phyloP scores from a whole-genome alignment of 2,329 filamentous ascomycete genomes.

The Didymella segeticola region DNA sequence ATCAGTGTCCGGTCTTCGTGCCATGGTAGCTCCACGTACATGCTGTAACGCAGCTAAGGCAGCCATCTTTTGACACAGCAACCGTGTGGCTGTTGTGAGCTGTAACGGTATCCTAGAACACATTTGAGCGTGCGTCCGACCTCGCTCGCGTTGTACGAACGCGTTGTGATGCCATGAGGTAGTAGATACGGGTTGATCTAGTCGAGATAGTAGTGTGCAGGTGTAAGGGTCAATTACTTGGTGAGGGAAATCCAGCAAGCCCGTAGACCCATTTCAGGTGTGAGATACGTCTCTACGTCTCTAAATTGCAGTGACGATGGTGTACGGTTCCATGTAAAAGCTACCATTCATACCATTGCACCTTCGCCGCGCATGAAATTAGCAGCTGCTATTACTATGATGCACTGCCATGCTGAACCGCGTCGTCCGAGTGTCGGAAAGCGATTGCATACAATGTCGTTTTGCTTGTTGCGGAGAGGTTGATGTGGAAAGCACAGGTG shows the following conservation, averaged over 20 bases:
- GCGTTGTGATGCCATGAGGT: slow-evolving; percentile 2
- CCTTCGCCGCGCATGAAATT: slow-evolving; percentile 13
- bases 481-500: slow-evolving; percentile 1
- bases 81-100: neutral
- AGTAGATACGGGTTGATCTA: neutral
- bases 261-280: neutral
- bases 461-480: neutral
- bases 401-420: neutral
- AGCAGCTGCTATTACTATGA: neutral
- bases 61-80: neutral
- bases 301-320: slow-evolving; percentile 8
- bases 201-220: neutral
- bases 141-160: neutral
- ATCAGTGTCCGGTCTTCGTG: slow-evolving; percentile 1
- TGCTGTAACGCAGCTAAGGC: neutral
- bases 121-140: neutral
- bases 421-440: neutral
- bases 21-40: neutral
- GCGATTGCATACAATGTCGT: neutral
- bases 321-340: slow-evolving; percentile 2
- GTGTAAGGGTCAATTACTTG: neutral
- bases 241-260: neutral
- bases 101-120: neutral
- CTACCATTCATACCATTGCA: slow-evolving; percentile 6
- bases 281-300: neutral